A percentile compares a stretch with the other conserved stretches of the same genome.
phyloP scores from a whole-genome alignment of 176 grass and related monocot species.

The Oryza glaberrima region DNA sequence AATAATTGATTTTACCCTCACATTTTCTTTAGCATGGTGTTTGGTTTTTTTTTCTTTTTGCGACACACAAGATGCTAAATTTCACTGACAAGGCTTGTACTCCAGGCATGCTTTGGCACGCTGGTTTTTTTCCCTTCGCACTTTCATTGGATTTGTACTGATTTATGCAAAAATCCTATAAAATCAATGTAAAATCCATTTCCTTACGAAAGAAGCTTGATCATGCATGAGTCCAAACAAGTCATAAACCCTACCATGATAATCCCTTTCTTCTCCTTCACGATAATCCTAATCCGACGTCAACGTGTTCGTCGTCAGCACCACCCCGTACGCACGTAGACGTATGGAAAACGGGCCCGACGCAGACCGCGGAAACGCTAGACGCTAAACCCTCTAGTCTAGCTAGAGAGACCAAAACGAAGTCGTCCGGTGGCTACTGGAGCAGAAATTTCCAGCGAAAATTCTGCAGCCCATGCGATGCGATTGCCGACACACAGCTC shows the following conservation, averaged over 20 bases:
- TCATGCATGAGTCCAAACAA: too few species aligned
- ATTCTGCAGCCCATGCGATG: neutral
- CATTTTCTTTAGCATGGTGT: neutral
- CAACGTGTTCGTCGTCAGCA: neutral
- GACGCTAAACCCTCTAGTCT: too few species aligned
- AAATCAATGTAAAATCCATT: too few species aligned
- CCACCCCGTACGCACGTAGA: neutral
- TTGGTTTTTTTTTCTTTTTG: neutral
- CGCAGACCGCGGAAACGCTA: conserved; percentile 8
- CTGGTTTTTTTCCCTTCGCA: too few species aligned
- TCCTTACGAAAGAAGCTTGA: too few species aligned
- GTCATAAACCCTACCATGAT: neutral
- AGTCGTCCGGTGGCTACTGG: neutral
- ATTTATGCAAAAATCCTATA: too few species aligned
- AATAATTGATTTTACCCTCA: too few species aligned
- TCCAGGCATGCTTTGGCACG: too few species aligned
- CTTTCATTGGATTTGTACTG: too few species aligned
- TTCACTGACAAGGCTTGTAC: too few species aligned
- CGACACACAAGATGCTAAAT: too few species aligned
- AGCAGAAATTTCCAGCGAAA: neutral
- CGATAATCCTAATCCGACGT: conserved; percentile 14
- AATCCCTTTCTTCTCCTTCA: neutral
- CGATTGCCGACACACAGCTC: neutral
- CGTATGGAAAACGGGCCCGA: neutral
- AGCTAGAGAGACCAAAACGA: neutral